phyloP scores from a whole-genome alignment of 768 basidiomycete species.

The Serendipita vermifera region DNA sequence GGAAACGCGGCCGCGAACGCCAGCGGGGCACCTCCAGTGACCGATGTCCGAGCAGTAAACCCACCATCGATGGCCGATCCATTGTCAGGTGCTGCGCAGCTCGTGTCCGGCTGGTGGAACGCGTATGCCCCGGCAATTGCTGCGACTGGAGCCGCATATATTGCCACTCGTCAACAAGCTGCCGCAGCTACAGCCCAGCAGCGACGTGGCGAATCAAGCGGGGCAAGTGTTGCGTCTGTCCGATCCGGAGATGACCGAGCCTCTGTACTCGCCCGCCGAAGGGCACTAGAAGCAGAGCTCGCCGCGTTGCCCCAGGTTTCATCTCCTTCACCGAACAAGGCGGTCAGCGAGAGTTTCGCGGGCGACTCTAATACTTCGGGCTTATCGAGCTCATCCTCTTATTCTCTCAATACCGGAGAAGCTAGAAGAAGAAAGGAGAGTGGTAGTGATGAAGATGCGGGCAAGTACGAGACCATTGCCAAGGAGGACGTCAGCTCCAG shows the following conservation, averaged over 20 bases:
- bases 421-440: constrained; percentile 35
- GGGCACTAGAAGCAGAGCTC: constrained; percentile 46
- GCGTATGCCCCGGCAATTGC: constrained; percentile 63
- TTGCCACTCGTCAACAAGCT: constrained; percentile 33
- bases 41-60: constrained; percentile 6
- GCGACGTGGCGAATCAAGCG: constrained; percentile 5
- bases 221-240: not conserved
- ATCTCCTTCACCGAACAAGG: not conserved
- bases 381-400: constrained; percentile 4
- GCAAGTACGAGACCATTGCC: constrained; percentile 18
- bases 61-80: constrained; percentile 39
- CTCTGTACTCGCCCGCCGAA: constrained; percentile 31
- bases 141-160: constrained; percentile 50
- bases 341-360: not conserved
- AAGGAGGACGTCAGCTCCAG: constrained; percentile 14
- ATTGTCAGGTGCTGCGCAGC: constrained; percentile 49
- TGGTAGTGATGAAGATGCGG: constrained; percentile 49
- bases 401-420: not conserved
- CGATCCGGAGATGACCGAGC: not conserved
- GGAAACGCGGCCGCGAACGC: constrained; percentile 27
- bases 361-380: constrained; percentile 3
- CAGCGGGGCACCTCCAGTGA: constrained; percentile 12
- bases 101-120: constrained; percentile 58
- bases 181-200: constrained; percentile 29
- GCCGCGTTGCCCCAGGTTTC: constrained; percentile 29